phyloP scores from a whole-genome alignment of 768 basidiomycete species.

The Rhodotorula taiwanensis region DNA sequence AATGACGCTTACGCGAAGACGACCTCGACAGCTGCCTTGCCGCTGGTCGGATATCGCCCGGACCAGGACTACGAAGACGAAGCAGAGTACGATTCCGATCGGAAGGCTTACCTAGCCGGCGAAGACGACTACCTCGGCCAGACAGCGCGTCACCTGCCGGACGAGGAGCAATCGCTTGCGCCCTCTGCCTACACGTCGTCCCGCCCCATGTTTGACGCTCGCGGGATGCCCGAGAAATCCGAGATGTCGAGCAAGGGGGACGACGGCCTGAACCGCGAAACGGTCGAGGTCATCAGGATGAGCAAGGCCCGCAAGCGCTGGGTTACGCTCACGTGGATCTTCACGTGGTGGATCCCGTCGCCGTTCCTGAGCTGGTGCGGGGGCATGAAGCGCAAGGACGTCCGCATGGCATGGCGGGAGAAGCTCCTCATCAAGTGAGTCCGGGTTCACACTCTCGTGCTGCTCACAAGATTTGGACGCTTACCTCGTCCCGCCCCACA shows the following conservation, averaged over 20 bases:
- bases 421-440: slow-evolving; percentile 75
- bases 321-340: slow-evolving; percentile 76
- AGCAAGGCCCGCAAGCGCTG: slow-evolving; percentile 71
- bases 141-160: slow-evolving; percentile 8
- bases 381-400: slow-evolving; percentile 87
- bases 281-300: slow-evolving; percentile 78
- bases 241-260: slow-evolving; percentile 1
- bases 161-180: slow-evolving; percentile 32
- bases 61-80: slow-evolving; percentile 60
- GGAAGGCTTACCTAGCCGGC: slow-evolving; percentile 24
- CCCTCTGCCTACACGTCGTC: slow-evolving; percentile 18
- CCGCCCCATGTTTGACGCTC: slow-evolving; percentile 31
- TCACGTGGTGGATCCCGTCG: slow-evolving; percentile 88
- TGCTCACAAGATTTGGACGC: too few relatives aligned
- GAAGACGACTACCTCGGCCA: slow-evolving; percentile 27
- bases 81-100: slow-evolving; percentile 63
- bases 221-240: slow-evolving; percentile 23
- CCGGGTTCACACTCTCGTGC: background rate
- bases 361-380: slow-evolving; percentile 63
- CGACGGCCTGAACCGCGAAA: slow-evolving; percentile 42
- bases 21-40: slow-evolving; percentile 63
- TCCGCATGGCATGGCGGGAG: slow-evolving; percentile 95
- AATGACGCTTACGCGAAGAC: slow-evolving; percentile 26
- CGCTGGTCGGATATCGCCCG: slow-evolving; percentile 73
- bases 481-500: background rate